Evolutionary conservation across 345 rosid species (phyloP).

Genomic region (Firmiana major): DNA sequence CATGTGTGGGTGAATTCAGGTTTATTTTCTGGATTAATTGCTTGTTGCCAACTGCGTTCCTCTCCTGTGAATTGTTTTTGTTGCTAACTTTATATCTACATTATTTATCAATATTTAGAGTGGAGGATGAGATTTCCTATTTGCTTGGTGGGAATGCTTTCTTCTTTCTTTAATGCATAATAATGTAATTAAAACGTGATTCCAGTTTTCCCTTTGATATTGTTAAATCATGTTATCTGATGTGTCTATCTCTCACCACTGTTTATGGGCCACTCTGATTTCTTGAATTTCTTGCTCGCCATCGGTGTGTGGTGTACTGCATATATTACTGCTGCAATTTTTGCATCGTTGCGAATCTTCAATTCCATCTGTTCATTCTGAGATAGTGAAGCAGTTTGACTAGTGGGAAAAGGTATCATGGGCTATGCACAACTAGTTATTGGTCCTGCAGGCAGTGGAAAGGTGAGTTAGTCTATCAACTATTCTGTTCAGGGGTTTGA

Average conservation of each 20-base stretch:
- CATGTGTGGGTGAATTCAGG: too few relatives aligned
- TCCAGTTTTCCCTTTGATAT: slow-evolving; percentile 1
- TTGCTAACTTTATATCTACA: background rate
- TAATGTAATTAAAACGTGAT: background rate
- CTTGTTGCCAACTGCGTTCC: too few relatives aligned
- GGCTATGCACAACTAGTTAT: slow-evolving; percentile 88
- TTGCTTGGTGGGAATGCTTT: background rate
- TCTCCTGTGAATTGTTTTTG: too few relatives aligned
- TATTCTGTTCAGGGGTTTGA: background rate
- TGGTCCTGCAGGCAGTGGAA: slow-evolving; percentile 85
- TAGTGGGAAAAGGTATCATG: slow-evolving; percentile 30
- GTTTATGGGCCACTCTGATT: slow-evolving; percentile 56
- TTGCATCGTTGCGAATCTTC: slow-evolving; percentile 60
- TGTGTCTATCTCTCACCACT: slow-evolving; percentile 17
- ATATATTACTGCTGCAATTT: slow-evolving; percentile 59
- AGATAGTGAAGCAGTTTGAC: background rate
- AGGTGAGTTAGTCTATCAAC: slow-evolving; percentile 39
- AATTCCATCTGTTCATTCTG: slow-evolving; percentile 40
- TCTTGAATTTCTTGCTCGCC: slow-evolving; percentile 50
- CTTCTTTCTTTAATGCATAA: background rate
- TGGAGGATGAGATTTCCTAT: background rate
- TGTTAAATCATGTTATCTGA: slow-evolving; percentile 25
- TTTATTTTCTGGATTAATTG: too few relatives aligned
- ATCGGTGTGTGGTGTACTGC: slow-evolving; percentile 84
- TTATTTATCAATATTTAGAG: background rate